These are phyloP conservation scores for Reticulascus tulasneorum DNA, from an alignment of 2,329 filamentous ascomycete species.

Conservation along the genomic window DNA sequence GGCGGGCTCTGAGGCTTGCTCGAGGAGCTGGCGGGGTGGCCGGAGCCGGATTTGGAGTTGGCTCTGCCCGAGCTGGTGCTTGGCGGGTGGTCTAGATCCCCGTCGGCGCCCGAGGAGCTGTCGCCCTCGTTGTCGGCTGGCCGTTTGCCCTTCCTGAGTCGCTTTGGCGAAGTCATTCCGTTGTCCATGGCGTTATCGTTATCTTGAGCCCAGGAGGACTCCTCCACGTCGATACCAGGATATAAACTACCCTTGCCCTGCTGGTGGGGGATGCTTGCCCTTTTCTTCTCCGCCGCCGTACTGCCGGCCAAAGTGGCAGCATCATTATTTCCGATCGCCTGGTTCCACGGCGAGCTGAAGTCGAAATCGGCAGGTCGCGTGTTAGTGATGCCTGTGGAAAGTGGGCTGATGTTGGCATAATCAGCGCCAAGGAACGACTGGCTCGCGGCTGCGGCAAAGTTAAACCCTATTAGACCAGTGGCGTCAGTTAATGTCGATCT, in stretches of 20 bases:
- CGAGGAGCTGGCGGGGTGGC: slow-evolving; percentile 5
- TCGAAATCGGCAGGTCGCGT: slow-evolving; percentile 7
- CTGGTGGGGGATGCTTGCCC: background rate
- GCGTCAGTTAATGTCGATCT: too few relatives aligned
- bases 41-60: slow-evolving; percentile 4
- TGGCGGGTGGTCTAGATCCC: slow-evolving; percentile 8
- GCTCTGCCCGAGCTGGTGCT: slow-evolving; percentile 7
- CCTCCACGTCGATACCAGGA: slow-evolving; percentile 6
- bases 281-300: background rate
- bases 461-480: too few relatives aligned
- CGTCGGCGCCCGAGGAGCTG: background rate
- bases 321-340: too few relatives aligned
- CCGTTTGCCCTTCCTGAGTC: slow-evolving; percentile 8
- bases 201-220: slow-evolving; percentile 7
- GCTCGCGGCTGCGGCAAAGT: slow-evolving; percentile 10
- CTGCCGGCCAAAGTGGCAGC: too few relatives aligned
- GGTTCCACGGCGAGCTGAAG: slow-evolving; percentile 12
- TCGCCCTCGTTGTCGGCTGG: slow-evolving; percentile 4
- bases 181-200: background rate
- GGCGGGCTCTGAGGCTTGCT: slow-evolving; percentile 11
- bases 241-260: slow-evolving; percentile 11
- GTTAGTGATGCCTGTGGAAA: slow-evolving; percentile 6
- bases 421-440: slow-evolving; percentile 12
- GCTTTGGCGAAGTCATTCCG: slow-evolving; percentile 1
- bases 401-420: slow-evolving; percentile 13